Base-by-base conservation (phyloP, 768 basidiomycete species). In the Multifurca ochricompacta region DNA sequence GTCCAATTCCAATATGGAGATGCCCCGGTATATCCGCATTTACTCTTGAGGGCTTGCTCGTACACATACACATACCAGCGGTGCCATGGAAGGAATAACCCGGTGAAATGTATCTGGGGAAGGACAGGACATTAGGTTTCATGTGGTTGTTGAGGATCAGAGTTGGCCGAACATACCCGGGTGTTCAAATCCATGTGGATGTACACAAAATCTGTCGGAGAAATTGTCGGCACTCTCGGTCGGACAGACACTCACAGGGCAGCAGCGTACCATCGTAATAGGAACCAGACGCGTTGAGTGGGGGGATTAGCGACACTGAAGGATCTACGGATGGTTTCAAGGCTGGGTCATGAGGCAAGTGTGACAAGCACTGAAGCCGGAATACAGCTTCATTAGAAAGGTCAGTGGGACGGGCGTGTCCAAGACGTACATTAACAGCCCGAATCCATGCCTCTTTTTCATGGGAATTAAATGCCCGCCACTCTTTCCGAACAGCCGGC, bases 1-100 rank as follows among this genome's bases (percentile, higher is more conserved):
- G 61, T 63, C 67, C 67, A 68, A 51, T 68, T 47, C 66, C 67
- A 68, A 50, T 67, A 68, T 0, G 67, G 67, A 18, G 56, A 53
- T 1, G 50, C 56, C 10, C 62, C 64, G 1, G 32, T 53, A 45
- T 59, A 68, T 6, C 64, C 62, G 39, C 67, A 68, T 21, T 49
- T 58, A n/a, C 42, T 25, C 32, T 54, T 62, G 43, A 68, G 59
- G 4, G 62, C 48, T 1, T 41, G 35, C 45, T 66, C 66, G 42
- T 59, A 55, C 16, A 45, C 47, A 19, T 60, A 36, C 25, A 67
- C 31, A 28, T 57, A 65, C 53, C 59, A 66, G 9, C 66, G 64
- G 52, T 68, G 67, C 55, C 62, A 68, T 1, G 66, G 66, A 21
- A 65, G 54, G 53, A 68, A 68, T 13, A 57, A 25, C 1, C 65